Percentiles rank a stretch among this genome's conserved stretches.
Conservation (phyloP, 2,329 filamentous ascomycete genomes). For the Beauveria australis region DNA sequence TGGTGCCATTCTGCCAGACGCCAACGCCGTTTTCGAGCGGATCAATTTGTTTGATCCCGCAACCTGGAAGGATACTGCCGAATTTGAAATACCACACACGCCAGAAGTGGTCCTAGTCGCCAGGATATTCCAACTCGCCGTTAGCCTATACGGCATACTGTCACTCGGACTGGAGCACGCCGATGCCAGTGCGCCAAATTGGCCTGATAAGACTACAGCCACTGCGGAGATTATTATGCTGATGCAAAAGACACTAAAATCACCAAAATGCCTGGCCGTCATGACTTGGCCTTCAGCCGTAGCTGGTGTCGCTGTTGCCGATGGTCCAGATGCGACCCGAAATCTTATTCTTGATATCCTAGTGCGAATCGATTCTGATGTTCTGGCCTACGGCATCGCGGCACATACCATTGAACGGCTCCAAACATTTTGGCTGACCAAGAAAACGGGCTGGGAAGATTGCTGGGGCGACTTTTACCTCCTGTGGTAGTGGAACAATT, state of each 20-base stretch:
- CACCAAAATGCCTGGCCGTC: neutral
- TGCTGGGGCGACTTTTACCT: slow-evolving; percentile 9
- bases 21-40: neutral
- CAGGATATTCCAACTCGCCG: slow-evolving; percentile 3
- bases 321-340: neutral
- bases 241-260: neutral
- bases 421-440: neutral
- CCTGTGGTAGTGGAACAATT: neutral
- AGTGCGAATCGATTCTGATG: neutral
- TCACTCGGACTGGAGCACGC: neutral
- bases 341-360: neutral
- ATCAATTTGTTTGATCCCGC: neutral
- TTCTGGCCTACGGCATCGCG: slow-evolving; percentile 5
- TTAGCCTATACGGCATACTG: slow-evolving; percentile 3
- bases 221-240: neutral
- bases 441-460: slow-evolving; percentile 5
- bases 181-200: neutral
- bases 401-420: neutral
- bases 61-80: neutral
- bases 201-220: neutral
- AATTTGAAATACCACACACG: neutral
- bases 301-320: neutral
- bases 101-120: slow-evolving; percentile 4
- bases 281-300: slow-evolving; percentile 3
- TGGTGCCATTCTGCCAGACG: neutral